These are phyloP conservation scores for Ophiostoma triangulosporum DNA, from an alignment of 2,329 filamentous ascomycete genomes.

Conservation along the genomic window DNA sequence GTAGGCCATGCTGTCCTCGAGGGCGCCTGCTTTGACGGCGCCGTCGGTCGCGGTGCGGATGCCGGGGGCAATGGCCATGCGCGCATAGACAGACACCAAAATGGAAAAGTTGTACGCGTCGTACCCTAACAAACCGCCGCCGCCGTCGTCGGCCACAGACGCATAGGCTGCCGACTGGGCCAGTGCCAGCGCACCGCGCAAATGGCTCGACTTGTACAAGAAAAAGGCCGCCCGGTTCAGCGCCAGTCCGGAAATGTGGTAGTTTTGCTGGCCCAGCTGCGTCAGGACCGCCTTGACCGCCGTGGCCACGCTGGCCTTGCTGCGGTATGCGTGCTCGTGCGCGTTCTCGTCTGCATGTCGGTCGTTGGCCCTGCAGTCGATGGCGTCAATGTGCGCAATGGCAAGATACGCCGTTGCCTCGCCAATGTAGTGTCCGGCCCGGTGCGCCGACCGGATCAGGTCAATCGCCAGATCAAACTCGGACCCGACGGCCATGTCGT, in stretches of 20 bases:
- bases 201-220: conserved; percentile 18
- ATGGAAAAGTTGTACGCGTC: conserved; percentile 21
- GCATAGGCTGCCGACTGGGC: conserved; percentile 18
- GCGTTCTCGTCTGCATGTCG: background rate
- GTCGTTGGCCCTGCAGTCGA: background rate
- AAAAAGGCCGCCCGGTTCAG: conserved; percentile 20
- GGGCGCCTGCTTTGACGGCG: conserved; percentile 10
- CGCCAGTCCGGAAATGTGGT: conserved; percentile 16
- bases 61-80: conserved; percentile 16
- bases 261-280: conserved; percentile 14
- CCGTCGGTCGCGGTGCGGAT: conserved; percentile 16
- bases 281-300: conserved; percentile 15
- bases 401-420: conserved; percentile 27
- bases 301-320: conserved; percentile 13
- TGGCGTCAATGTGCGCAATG: conserved; percentile 23
- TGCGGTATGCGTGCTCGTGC: background rate
- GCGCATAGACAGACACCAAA: conserved; percentile 17
- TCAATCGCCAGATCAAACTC: conserved; percentile 21
- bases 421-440: conserved; percentile 28
- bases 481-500: background rate
- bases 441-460: conserved; percentile 27
- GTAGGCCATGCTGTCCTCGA: conserved; percentile 14
- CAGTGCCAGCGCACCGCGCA: conserved; percentile 18
- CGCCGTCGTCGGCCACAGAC: conserved; percentile 1
- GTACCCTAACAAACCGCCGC: conserved; percentile 18